Conservation (phyloP, 2,329 filamentous ascomycete species). For the Pseudogymnoascus sp. region DNA sequence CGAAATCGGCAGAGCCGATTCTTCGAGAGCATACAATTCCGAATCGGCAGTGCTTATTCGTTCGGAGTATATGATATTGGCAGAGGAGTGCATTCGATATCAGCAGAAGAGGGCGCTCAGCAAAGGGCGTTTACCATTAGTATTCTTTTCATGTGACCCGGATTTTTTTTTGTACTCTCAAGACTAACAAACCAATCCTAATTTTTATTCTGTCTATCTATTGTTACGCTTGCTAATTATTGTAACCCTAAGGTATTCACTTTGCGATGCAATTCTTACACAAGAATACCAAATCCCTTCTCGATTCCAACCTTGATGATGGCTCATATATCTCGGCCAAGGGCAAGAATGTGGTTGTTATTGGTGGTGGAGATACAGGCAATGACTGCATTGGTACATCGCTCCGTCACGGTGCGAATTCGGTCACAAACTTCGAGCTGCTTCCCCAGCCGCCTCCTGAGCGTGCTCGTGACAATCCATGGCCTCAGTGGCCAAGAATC, state of each 20-base stretch:
- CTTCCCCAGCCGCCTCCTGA: slow-evolving; percentile 85
- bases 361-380: slow-evolving; percentile 94
- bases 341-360: slow-evolving; percentile 91
- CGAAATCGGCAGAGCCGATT: too few relatives aligned
- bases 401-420: slow-evolving; percentile 90
- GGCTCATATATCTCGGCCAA: slow-evolving; percentile 87
- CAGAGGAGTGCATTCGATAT: too few relatives aligned
- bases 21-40: too few relatives aligned
- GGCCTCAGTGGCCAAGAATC: slow-evolving; percentile 96
- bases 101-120: too few relatives aligned
- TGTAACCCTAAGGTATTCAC: slow-evolving; percentile 89
- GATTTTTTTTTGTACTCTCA: too few relatives aligned
- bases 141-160: too few relatives aligned
- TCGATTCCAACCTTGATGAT: slow-evolving; percentile 82
- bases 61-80: too few relatives aligned
- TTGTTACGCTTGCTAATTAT: too few relatives aligned
- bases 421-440: slow-evolving; percentile 92
- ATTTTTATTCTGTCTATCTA: too few relatives aligned
- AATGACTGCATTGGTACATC: slow-evolving; percentile 98
- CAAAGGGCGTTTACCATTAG: too few relatives aligned
- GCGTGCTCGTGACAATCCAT: slow-evolving; percentile 89
- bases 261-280: slow-evolving; percentile 97
- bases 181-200: too few relatives aligned
- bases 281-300: slow-evolving; percentile 94
- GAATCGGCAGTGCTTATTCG: too few relatives aligned